Evolutionary conservation across 768 basidiomycete species (phyloP).

Genomic region (Russula sp.): DNA sequence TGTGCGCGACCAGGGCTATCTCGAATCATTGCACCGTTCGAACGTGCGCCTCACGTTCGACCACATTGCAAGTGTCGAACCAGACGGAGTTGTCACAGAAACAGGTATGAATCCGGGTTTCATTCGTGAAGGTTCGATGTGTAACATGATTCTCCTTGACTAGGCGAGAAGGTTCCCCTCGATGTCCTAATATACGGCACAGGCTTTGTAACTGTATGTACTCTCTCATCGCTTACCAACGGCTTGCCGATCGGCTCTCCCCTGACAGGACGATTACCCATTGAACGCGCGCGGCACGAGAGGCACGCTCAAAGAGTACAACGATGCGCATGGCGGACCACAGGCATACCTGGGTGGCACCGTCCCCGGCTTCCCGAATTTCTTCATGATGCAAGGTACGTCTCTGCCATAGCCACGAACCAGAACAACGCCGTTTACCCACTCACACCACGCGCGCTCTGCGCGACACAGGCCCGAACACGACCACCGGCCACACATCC

Average conservation of each 20-base stretch:
- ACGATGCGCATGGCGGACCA: conserved; percentile 43
- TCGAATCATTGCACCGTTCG: conserved; percentile 42
- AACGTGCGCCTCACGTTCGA: conserved; percentile 49
- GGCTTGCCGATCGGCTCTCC: background rate
- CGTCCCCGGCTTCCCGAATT: conserved; percentile 20
- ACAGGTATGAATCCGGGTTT: conserved; percentile 21
- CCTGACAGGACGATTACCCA: conserved; percentile 10
- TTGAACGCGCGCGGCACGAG: conserved; percentile 10
- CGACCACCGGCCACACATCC: conserved; percentile 50
- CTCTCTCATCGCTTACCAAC: background rate
- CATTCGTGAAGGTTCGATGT: background rate
- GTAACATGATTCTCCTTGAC: background rate
- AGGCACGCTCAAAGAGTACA: conserved; percentile 42
- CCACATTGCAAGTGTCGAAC: conserved; percentile 42
- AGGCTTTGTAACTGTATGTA: conserved; percentile 44
- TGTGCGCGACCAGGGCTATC: conserved; percentile 53
- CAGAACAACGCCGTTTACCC: background rate
- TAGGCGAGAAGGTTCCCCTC: conserved; percentile 41
- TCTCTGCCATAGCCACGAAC: background rate
- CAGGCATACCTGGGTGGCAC: conserved; percentile 44
- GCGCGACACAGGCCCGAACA: conserved; percentile 38
- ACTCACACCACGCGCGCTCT: background rate
- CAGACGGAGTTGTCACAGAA: conserved; percentile 44
- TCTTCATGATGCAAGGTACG: conserved; percentile 19
- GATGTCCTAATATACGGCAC: conserved; percentile 55